Evolutionary conservation across 305 asterid genomes (phyloP).

Genomic region (Plantago lanceolata): DNA sequence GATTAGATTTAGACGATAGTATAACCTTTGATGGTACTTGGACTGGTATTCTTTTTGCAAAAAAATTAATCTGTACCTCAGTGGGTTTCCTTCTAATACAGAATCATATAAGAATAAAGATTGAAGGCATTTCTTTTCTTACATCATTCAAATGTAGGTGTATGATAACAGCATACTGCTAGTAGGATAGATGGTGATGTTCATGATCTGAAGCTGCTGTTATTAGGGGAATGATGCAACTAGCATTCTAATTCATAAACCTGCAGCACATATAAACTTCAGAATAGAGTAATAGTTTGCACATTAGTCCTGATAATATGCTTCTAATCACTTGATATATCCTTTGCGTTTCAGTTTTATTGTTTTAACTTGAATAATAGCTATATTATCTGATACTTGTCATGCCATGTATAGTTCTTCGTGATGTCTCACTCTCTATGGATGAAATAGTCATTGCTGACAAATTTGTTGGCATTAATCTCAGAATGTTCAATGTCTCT

Average conservation of each 20-base stretch:
- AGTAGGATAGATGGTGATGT: neutral
- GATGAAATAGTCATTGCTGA: neutral
- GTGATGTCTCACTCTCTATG: neutral
- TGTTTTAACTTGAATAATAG: too few relatives aligned
- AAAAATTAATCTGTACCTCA: neutral
- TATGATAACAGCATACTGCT: neutral
- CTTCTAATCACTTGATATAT: too few relatives aligned
- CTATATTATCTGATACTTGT: constrained; percentile 1
- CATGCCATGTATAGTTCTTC: neutral
- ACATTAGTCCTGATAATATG: too few relatives aligned
- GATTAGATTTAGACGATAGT: neutral
- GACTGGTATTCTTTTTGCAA: neutral
- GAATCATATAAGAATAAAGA: too few relatives aligned
- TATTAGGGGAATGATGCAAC: neutral
- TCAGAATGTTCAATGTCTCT: constrained; percentile 21
- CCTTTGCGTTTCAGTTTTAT: too few relatives aligned
- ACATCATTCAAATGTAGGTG: neutral
- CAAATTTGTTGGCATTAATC: neutral
- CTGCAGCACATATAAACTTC: neutral
- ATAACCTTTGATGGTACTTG: neutral
- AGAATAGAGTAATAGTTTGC: too few relatives aligned
- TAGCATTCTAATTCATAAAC: neutral
- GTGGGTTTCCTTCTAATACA: too few relatives aligned
- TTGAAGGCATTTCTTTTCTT: too few relatives aligned
- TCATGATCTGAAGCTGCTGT: neutral